Base-by-base conservation (phyloP, 768 basidiomycete genomes). In the Amylocystis lapponica region DNA sequence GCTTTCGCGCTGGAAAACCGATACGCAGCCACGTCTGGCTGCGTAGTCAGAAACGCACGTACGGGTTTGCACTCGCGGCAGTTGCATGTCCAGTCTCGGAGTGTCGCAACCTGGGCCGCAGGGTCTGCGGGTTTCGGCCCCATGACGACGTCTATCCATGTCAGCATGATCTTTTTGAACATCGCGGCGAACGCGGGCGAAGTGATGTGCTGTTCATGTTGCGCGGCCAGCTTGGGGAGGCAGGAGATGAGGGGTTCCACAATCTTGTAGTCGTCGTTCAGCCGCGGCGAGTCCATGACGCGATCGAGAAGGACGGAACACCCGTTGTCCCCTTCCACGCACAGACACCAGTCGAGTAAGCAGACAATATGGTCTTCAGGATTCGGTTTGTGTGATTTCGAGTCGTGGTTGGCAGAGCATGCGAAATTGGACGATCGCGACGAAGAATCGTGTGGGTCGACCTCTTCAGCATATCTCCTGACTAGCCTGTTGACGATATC, bases 121-220 rank as follows among this genome's bases (percentile, higher is more conserved):
- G 31, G 14, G 5, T 47, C 43, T 12, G 33, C 13, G 13, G 55
- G 50, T 8, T 34, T 16, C 6, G 44, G 34, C 8, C 47, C 49
- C n/a, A 57, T 29, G 7, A 54, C 48, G 21, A 45, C 38, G 4
- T 48, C 10, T 9, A 38, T 36, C 49, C 50, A 57, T 17, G 25
- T 19, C 6, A 45, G 27, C 19, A 47, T 12, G 40, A 48, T 47
- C 2, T 12, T 27, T 21, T 37, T 42, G 38, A 57, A 50, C 2
- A 39, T 41, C 8, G 45, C 17, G 1, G 39, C 39, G 20, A 49
- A 46, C 1, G 30, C 3, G 4, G 45, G 39, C 16, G 43, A 39
- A 8, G 50, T 19, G 14, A 22, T 33, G 1, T 33, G 30, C 12
- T 17, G 29, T 3, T 36, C 35, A 33, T 50, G 38, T 23, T 46